phyloP scores from a whole-genome alignment of 257 asterid species.

The Solanum pimpinellifolium region DNA sequence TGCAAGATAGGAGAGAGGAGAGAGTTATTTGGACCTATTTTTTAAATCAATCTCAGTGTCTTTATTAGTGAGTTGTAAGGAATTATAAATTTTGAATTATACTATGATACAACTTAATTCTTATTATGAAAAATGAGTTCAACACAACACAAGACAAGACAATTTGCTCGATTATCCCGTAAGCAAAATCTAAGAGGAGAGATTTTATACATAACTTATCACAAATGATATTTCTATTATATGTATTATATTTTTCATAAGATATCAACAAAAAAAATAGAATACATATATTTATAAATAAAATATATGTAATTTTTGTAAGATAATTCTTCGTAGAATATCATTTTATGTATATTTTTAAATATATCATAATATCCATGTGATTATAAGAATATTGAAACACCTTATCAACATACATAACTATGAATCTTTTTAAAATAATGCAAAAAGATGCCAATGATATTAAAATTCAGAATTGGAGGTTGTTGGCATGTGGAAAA shows the following conservation, averaged over 20 bases:
- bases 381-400: neutral
- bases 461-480: neutral
- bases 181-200: neutral
- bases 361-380: neutral
- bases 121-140: neutral
- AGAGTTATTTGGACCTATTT: neutral
- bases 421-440: neutral
- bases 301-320: neutral
- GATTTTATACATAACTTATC: neutral
- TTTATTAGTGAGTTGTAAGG: neutral
- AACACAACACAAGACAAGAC: conserved; percentile 1
- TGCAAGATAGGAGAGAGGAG: neutral
- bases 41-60: neutral
- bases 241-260: neutral
- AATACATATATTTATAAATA: neutral
- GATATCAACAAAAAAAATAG: neutral
- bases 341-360: neutral
- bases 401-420: neutral
- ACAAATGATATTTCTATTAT: neutral
- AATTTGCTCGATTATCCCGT: neutral
- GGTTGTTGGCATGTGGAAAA: neutral
- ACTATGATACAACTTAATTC: neutral
- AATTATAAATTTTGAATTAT: neutral
- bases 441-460: neutral
- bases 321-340: neutral